Percentiles rank a stretch among this genome's conserved stretches.
Evolutionary conservation across 306 rosid species (phyloP).

Genomic region (Cotoneaster glaucophyllus): DNA sequence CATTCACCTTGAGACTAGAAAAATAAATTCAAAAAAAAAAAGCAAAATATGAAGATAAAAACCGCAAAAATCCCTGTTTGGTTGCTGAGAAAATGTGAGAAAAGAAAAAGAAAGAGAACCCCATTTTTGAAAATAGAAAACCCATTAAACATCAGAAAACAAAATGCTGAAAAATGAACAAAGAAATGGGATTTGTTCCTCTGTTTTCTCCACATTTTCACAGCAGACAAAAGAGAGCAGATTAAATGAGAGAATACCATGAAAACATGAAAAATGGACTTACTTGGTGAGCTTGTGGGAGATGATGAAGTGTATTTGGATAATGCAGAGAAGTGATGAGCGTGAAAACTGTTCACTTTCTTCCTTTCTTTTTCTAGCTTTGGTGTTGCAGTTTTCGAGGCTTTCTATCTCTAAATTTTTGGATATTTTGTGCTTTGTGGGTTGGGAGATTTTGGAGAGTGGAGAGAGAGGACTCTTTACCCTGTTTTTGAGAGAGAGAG

Average conservation of each 20-base stretch:
- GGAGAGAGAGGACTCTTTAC: neutral
- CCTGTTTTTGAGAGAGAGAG: neutral
- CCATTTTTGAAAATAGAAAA: neutral
- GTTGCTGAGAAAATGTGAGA: slow-evolving; percentile 17
- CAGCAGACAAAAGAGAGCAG: neutral
- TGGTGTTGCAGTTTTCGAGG: slow-evolving; percentile 19
- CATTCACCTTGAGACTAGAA: slow-evolving; percentile 8
- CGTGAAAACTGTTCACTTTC: neutral
- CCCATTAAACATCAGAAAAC: neutral
- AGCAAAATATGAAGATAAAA: neutral
- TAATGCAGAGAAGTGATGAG: neutral
- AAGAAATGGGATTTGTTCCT: neutral
- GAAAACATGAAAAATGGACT: neutral
- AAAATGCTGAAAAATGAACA: neutral
- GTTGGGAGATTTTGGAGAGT: neutral
- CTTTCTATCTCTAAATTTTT: neutral
- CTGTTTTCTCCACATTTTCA: slow-evolving; percentile 11
- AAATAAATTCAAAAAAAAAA: neutral
- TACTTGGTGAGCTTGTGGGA: neutral
- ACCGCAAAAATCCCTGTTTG: neutral
- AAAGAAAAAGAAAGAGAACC: neutral
- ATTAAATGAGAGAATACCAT: neutral
- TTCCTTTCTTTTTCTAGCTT: neutral
- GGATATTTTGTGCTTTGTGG: neutral
- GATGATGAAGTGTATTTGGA: neutral